These are phyloP conservation scores for Crithidia fasciculata DNA, from an alignment of 208 protist species.

Conservation along the genomic window DNA sequence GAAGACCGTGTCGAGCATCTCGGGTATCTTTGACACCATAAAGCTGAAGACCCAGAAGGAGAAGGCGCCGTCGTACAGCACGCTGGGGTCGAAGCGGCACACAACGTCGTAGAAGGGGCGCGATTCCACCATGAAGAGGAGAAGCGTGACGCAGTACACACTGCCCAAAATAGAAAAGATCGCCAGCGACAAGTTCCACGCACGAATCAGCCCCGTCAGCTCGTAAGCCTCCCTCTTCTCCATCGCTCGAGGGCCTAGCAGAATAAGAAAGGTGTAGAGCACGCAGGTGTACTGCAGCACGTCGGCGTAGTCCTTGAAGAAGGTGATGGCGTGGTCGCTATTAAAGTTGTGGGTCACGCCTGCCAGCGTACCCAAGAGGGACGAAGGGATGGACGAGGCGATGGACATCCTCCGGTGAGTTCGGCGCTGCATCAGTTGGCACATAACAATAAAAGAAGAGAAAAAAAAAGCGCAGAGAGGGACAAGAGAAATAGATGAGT, in stretches of 20 bases:
- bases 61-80: constrained; percentile 51
- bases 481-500: neutral
- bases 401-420: neutral
- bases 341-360: constrained; percentile 34
- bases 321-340: constrained; percentile 27
- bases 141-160: constrained; percentile 44
- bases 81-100: constrained; percentile 43
- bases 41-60: constrained; percentile 75
- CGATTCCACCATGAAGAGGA: constrained; percentile 29
- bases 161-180: constrained; percentile 67
- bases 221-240: constrained; percentile 41
- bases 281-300: constrained; percentile 37
- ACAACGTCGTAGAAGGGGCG: constrained; percentile 46
- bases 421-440: neutral
- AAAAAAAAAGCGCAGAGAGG: neutral
- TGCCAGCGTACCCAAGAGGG: constrained; percentile 2
- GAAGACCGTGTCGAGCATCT: constrained; percentile 79
- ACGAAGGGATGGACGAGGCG: neutral
- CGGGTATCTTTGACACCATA: constrained; percentile 68
- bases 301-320: constrained; percentile 44
- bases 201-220: constrained; percentile 40
- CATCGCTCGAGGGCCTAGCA: constrained; percentile 32
- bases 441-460: neutral
- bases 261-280: constrained; percentile 40
- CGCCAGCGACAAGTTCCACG: constrained; percentile 77